Base-by-base conservation (phyloP, 352 stramenopile species). In the Pythium myriotylum region DNA sequence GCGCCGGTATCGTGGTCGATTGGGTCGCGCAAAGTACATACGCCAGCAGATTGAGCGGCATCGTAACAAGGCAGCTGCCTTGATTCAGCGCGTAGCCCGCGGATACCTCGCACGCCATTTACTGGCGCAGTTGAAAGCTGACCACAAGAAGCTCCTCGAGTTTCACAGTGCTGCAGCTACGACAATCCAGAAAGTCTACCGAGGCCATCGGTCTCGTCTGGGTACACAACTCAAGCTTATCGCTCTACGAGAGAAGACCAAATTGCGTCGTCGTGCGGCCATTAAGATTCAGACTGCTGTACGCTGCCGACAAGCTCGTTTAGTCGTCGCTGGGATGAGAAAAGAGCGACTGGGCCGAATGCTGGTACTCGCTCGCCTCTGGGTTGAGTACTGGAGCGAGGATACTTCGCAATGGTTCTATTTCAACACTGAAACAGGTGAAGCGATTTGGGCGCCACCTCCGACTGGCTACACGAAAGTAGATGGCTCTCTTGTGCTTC, bases 331-430 rank as follows among this genome's bases (percentile, higher is more conserved):
- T 13, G 42, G 26, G 5, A 48, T 77, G 59, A 73, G 70, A 46
- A 54, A 72, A 17, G 69, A 79, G 40, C 68, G 72, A 19, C 54
- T 75, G 29, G 62, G 56, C 1, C 59, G 71, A 10, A 65, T 92
- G 32, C 56, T 92, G n/a, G 41, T 59, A 3, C 57, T 81, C 41
- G 79, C 85, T 9, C 71, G 73, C 9, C 59, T 65, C 6, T 94
- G 81, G 77, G 74, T 79, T 14, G 83, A 94, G 61, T 90, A 88
- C 62, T 94, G 83, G 85, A 89, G 71, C 55, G 81, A 94, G 33
- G 81, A 94, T 23, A 66, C 76, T 0, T 67, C 71, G 7, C 73
- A 79, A 40, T 94, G 79, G 81, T 90, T 91, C 62, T 94, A 91
- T 62, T 90, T 91, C 76, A 85, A 90, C 42, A 72, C 82, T 41